phyloP scores from a whole-genome alignment of 352 stramenopile species.

The Globisporangium irregulare region DNA sequence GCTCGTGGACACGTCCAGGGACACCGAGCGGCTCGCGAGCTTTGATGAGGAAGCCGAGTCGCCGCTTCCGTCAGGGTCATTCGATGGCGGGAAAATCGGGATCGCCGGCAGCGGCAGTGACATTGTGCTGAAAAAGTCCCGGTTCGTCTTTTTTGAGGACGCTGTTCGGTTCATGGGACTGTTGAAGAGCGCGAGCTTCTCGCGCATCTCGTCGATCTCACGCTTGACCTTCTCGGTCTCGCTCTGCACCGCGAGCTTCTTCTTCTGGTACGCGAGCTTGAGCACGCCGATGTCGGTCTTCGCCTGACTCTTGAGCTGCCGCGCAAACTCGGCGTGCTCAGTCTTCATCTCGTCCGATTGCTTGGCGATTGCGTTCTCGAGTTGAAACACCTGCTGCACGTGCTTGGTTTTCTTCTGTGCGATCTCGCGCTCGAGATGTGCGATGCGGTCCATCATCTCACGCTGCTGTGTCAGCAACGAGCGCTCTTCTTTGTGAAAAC shows the following conservation, averaged over 20 bases:
- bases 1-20: constrained; percentile 19
- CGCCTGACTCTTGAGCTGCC: constrained; percentile 51
- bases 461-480: constrained; percentile 51
- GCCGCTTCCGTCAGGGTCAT: not conserved
- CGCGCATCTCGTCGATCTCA: constrained; percentile 29
- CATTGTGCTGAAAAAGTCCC: constrained; percentile 47
- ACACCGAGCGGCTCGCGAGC: constrained; percentile 16
- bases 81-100: constrained; percentile 18
- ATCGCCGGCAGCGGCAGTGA: constrained; percentile 32
- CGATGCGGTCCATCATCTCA: constrained; percentile 51
- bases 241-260: constrained; percentile 32
- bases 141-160: constrained; percentile 10
- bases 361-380: constrained; percentile 42
- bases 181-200: constrained; percentile 24
- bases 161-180: constrained; percentile 10
- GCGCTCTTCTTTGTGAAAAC: constrained; percentile 55
- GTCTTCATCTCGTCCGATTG: constrained; percentile 31
- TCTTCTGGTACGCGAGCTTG: constrained; percentile 44
- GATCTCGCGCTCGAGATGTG: constrained; percentile 52
- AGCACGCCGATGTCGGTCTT: constrained; percentile 50
- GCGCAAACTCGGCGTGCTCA: constrained; percentile 45
- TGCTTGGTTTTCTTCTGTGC: constrained; percentile 65
- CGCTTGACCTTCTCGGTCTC: constrained; percentile 26
- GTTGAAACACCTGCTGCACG: constrained; percentile 42
- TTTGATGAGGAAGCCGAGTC: constrained; percentile 1